These are phyloP conservation scores for Strigomonas culicis DNA, from an alignment of 208 protist genomes.

Conservation along the genomic window DNA sequence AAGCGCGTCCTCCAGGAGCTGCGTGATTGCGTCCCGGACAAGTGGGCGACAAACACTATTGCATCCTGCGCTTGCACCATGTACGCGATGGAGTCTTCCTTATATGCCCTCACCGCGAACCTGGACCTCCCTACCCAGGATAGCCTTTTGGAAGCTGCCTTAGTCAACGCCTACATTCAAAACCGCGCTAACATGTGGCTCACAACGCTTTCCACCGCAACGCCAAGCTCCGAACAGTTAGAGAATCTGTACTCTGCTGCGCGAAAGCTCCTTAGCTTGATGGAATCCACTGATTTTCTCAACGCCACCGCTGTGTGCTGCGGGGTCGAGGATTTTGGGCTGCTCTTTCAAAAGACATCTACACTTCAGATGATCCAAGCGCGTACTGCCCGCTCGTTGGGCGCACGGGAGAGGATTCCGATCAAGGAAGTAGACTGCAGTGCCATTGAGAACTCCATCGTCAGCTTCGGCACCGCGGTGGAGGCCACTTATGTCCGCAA, in stretches of 20 bases:
- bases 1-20: slow-evolving; percentile 75
- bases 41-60: slow-evolving; percentile 44
- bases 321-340: slow-evolving; percentile 79
- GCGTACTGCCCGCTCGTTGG: slow-evolving; percentile 51
- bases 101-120: slow-evolving; percentile 84
- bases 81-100: slow-evolving; percentile 79
- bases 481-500: slow-evolving; percentile 77
- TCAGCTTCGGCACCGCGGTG: slow-evolving; percentile 78
- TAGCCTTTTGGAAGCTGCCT: slow-evolving; percentile 70
- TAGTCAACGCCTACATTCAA: slow-evolving; percentile 70
- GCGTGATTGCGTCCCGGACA: slow-evolving; percentile 37
- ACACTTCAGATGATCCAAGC: slow-evolving; percentile 81
- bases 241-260: slow-evolving; percentile 47
- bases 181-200: slow-evolving; percentile 46
- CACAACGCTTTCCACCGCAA: slow-evolving; percentile 51
- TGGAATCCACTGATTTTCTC: slow-evolving; percentile 73
- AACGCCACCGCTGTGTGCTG: slow-evolving; percentile 76
- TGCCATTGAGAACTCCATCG: slow-evolving; percentile 66
- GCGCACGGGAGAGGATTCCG: slow-evolving; percentile 64
- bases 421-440: slow-evolving; percentile 63
- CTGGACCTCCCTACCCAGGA: slow-evolving; percentile 75
- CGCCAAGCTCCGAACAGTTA: slow-evolving; percentile 38
- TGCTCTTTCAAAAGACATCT: slow-evolving; percentile 80
- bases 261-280: slow-evolving; percentile 47
- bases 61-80: slow-evolving; percentile 64